Base-by-base conservation (phyloP, 495 filamentous ascomycete species). In the Hypoxylon perforatum region DNA sequence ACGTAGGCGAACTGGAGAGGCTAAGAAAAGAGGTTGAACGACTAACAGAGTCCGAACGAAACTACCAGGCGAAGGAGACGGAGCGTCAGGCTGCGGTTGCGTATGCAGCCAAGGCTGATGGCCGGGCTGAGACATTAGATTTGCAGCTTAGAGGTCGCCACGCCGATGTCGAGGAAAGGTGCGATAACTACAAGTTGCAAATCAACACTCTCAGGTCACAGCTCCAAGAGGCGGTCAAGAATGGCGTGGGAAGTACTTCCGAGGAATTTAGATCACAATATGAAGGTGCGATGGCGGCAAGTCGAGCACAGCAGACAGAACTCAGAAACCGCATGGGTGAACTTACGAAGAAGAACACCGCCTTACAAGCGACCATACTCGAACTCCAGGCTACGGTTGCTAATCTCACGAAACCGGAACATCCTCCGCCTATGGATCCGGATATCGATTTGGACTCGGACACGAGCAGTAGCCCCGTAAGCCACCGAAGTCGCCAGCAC, bases 1-100 rank as follows among this genome's bases (percentile, higher is more conserved):
- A 83, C 51, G 79, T 88, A 14, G 81, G 86, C 63, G 84, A 90
- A 64, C 73, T 91, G 38, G 84, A 87, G 68, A 79, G 79, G 33
- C 70, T 92, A 22, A 81, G 82, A 45, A 73, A 72, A 1, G 84
- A 90, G 48, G 81, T 91, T 3, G 81, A 85, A 17, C 78, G 80
- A 15, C 81, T 90, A n/a, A 80, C 84, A 12, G 76, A 76, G 1
- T 80, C 80, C 54, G 76, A 91, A 41, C 81, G 82, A 14, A 80
- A 79, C 23, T 86, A 83, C 57, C 87, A 91, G 70, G 82, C 82
- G 39, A 82, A 80, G 22, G 84, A 88, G 48, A 70, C 79, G 15
- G 86, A 86, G 49, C 82, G 84, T 45, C 77, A 85, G 57, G 72
- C 70, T 18, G 79, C 82, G 3, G 79, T 82, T 59, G 75, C 80